Conservation (phyloP, 2,329 filamentous ascomycete genomes). For the Diaporthe caulivora region DNA sequence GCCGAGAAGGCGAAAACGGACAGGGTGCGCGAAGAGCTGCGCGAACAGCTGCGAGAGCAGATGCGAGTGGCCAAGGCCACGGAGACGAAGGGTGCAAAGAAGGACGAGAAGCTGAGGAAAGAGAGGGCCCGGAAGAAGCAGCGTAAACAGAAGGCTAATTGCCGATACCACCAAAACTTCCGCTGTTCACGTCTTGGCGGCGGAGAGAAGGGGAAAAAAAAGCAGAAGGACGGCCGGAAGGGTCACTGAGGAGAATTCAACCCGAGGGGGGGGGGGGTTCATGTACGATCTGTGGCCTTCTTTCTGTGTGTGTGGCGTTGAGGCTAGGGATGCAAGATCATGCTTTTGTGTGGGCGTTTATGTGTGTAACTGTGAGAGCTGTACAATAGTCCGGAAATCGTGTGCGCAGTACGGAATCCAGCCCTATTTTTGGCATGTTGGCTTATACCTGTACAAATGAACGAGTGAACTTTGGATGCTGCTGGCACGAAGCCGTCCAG, state of each 20-base stretch:
- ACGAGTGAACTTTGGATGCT: background rate
- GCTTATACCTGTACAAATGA: background rate
- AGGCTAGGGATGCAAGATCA: background rate
- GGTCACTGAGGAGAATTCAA: background rate
- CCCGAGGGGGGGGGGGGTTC: background rate
- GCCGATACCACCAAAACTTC: background rate
- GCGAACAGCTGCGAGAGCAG: background rate
- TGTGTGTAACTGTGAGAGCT: background rate
- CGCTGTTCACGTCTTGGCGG: background rate
- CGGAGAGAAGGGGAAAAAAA: background rate
- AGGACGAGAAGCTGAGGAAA: rapidly evolving
- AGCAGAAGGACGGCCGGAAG: background rate
- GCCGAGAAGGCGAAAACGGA: background rate
- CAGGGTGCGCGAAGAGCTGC: background rate
- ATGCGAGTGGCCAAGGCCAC: background rate
- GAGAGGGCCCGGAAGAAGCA: background rate
- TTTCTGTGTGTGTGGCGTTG: background rate
- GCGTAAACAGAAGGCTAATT: background rate
- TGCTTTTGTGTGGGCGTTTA: background rate
- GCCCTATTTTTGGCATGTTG: background rate
- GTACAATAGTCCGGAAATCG: constrained; percentile 3
- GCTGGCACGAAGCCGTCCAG: background rate
- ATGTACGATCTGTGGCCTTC: background rate
- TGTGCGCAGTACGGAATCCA: background rate
- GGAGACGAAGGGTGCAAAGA: background rate